Conservation (phyloP, 1,139 yeast species). For the Meyerozyma athensensis region DNA sequence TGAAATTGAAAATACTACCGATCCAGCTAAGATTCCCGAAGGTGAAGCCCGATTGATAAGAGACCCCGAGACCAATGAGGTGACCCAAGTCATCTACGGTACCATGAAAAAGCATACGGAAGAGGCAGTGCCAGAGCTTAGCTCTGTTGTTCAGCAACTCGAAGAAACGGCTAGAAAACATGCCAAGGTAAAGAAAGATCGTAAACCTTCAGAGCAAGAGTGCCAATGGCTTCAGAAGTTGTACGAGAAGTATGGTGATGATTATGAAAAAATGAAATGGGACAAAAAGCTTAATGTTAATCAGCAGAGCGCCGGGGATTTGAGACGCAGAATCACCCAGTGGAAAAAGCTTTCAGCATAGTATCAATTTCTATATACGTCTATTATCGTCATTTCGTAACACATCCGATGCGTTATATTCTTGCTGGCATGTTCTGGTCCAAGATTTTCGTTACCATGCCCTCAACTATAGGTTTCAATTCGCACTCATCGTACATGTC, state of each 20-base stretch:
- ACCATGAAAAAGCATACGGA: slow-evolving; percentile 33
- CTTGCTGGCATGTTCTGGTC: slow-evolving; percentile 33
- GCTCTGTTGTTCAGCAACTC: slow-evolving; percentile 55
- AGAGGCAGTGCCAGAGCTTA: slow-evolving; percentile 23
- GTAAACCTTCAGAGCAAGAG: slow-evolving; percentile 70
- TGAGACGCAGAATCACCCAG: slow-evolving; percentile 60
- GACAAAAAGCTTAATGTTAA: slow-evolving; percentile 78
- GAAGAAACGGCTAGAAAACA: slow-evolving; percentile 58
- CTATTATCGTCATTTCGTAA: neutral
- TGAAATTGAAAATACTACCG: slow-evolving; percentile 39
- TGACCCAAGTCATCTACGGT: slow-evolving; percentile 67
- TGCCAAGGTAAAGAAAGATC: slow-evolving; percentile 43
- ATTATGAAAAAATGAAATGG: slow-evolving; percentile 87
- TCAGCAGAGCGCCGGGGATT: slow-evolving; percentile 84
- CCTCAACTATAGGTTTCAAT: slow-evolving; percentile 46
- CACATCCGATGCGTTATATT: slow-evolving; percentile 5
- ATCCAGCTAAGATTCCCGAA: slow-evolving; percentile 58
- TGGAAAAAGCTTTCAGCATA: slow-evolving; percentile 48
- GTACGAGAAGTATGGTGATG: slow-evolving; percentile 78
- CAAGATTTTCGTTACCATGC: slow-evolving; percentile 44
- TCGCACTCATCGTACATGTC: slow-evolving; percentile 35
- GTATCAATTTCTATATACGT: slow-evolving; percentile 1
- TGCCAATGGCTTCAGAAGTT: slow-evolving; percentile 63
- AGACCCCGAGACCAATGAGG: slow-evolving; percentile 65
- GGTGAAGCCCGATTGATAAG: slow-evolving; percentile 82